These are phyloP conservation scores for Fraxinus floribunda DNA, from an alignment of 305 asterid species.

Conservation along the genomic window DNA sequence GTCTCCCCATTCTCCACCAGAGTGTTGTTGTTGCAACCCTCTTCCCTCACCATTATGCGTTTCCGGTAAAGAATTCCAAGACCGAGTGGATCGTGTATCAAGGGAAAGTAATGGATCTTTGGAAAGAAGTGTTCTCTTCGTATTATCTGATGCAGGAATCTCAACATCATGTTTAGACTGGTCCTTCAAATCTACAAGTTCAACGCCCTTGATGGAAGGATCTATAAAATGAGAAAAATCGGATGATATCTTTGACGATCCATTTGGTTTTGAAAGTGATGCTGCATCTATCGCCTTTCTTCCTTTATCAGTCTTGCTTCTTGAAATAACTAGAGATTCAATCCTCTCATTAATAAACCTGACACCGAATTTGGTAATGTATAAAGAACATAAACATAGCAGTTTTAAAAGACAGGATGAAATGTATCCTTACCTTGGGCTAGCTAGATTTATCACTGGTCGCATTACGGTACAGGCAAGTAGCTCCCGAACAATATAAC, in stretches of 20 bases:
- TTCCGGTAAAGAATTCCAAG: slow-evolving; percentile 76
- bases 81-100: slow-evolving; percentile 70
- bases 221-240: slow-evolving; percentile 59
- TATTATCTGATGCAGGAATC: slow-evolving; percentile 36
- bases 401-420: slow-evolving; percentile 30
- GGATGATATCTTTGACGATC: slow-evolving; percentile 40
- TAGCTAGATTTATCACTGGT: slow-evolving; percentile 88
- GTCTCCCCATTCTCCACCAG: slow-evolving; percentile 93
- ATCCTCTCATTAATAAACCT: slow-evolving; percentile 97
- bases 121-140: slow-evolving; percentile 39
- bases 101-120: slow-evolving; percentile 90
- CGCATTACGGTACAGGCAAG: slow-evolving; percentile 92
- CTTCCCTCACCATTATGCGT: slow-evolving; percentile 47
- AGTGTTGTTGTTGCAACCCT: slow-evolving; percentile 46
- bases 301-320: slow-evolving; percentile 61
- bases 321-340: slow-evolving; percentile 66
- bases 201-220: slow-evolving; percentile 76
- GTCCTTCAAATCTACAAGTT: slow-evolving; percentile 81
- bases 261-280: slow-evolving; percentile 48
- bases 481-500: slow-evolving; percentile 70
- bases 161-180: slow-evolving; percentile 33
- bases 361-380: slow-evolving; percentile 35
- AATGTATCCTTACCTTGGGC: slow-evolving; percentile 61
- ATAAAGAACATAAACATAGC: slow-evolving; percentile 35
- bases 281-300: slow-evolving; percentile 37